Conservation (phyloP, 208 protist genomes). For the Strigomonas culicis region DNA sequence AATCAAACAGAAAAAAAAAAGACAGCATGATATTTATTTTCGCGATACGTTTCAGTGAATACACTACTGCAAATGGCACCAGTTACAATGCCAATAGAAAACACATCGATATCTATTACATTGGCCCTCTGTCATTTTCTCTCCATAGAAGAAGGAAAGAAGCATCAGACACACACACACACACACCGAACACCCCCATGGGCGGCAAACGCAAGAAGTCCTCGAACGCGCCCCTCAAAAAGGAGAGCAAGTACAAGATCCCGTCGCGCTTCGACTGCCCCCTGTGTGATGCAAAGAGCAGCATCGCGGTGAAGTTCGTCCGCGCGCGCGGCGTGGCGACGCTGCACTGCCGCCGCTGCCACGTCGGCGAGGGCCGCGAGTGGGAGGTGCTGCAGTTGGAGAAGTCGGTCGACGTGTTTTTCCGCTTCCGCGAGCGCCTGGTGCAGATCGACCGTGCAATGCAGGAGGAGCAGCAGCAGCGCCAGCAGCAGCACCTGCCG, state of each 20-base stretch:
- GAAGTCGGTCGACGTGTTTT: slow-evolving; percentile 85
- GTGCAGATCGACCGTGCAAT: slow-evolving; percentile 58
- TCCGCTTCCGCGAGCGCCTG: slow-evolving; percentile 82
- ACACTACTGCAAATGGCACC: neutral
- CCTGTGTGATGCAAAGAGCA: slow-evolving; percentile 78
- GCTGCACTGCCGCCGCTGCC: slow-evolving; percentile 71
- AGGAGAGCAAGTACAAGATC: slow-evolving; percentile 92
- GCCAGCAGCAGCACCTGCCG: neutral
- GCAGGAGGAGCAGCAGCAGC: slow-evolving; percentile 16
- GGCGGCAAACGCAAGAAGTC: slow-evolving; percentile 83
- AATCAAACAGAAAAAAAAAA: neutral
- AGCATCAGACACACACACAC: neutral
- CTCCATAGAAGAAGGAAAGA: neutral
- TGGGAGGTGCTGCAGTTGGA: slow-evolving; percentile 68
- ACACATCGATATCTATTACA: neutral
- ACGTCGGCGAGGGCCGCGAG: slow-evolving; percentile 33
- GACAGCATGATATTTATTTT: neutral
- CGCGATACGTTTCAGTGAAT: too few relatives aligned
- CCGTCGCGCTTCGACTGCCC: slow-evolving; percentile 85
- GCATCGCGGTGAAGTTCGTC: slow-evolving; percentile 69
- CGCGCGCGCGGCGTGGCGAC: slow-evolving; percentile 40
- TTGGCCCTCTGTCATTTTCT: neutral
- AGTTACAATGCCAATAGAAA: neutral
- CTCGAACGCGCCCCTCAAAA: slow-evolving; percentile 74
- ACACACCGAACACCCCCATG: slow-evolving; percentile 60